phyloP scores from a whole-genome alignment of 2,329 filamentous ascomycete genomes.

The Graphilbum sp. region DNA sequence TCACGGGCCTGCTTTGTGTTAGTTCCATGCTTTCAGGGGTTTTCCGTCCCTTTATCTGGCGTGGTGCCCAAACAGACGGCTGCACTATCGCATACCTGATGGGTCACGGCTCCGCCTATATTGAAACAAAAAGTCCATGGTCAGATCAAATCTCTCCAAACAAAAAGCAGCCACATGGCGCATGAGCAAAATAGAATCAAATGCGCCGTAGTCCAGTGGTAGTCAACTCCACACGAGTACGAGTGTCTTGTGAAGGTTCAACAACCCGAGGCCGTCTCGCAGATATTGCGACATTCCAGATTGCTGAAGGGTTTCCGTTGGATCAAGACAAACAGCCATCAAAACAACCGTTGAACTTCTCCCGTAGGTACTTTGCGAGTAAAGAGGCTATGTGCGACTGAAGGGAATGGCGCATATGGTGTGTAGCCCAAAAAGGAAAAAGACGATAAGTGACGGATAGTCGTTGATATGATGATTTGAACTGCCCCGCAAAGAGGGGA shows the following conservation, averaged over 20 bases:
- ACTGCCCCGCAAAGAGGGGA: conserved; percentile 3
- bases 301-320: too few species aligned
- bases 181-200: background rate
- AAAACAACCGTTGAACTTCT: too few species aligned
- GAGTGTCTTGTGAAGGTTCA: too few species aligned
- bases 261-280: too few species aligned
- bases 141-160: conserved; percentile 17
- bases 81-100: conserved; percentile 44
- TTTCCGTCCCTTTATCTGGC: too few species aligned
- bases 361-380: too few species aligned
- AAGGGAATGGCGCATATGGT: too few species aligned
- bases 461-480: background rate
- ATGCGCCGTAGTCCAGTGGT: background rate
- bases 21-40: too few species aligned
- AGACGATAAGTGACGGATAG: background rate
- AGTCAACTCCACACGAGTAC: background rate
- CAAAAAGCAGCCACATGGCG: conserved; percentile 1
- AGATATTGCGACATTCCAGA: too few species aligned
- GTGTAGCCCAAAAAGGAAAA: background rate
- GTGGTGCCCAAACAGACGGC: too few species aligned
- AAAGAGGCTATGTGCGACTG: too few species aligned
- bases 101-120: conserved; percentile 54
- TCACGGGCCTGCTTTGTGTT: conserved; percentile 82
- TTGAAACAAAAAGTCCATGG: conserved; percentile 12
- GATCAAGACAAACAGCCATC: too few species aligned